Evolutionary conservation across 768 basidiomycete genomes (phyloP).

Genomic region (Botryobasidium botryosum): DNA sequence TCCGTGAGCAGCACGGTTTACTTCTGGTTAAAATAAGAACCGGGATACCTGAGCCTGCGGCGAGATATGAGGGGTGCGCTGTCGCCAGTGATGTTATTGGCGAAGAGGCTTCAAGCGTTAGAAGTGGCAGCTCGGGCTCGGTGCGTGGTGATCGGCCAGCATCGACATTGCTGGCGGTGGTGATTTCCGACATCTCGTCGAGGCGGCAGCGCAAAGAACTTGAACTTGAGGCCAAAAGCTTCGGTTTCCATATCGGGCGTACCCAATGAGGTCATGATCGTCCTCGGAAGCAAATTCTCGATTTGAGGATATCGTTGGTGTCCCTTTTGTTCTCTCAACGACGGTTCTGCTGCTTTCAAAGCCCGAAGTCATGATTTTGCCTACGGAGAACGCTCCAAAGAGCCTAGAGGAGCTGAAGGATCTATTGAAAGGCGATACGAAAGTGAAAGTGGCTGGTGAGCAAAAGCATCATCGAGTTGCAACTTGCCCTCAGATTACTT

Average conservation of each 20-base stretch:
- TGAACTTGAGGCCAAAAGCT: background rate
- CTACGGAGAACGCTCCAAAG: conserved; percentile 29
- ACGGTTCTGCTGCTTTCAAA: background rate
- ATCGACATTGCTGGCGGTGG: background rate
- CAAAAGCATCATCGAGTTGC: background rate
- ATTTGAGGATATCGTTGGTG: no score
- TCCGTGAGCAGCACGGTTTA: no score
- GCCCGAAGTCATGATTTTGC: background rate
- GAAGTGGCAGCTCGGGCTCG: no score
- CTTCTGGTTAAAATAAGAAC: no score
- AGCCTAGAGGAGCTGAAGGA: conserved; percentile 39
- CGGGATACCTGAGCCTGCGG: no score
- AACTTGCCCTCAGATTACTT: background rate
- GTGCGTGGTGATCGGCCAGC: no score
- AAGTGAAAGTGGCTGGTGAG: conserved; percentile 87
- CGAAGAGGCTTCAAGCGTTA: no score
- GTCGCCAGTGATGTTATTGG: no score
- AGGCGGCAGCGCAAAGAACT: background rate
- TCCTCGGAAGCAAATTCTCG: background rate
- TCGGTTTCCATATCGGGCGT: background rate
- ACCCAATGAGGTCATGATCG: background rate
- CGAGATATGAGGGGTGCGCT: no score
- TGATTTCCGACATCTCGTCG: background rate
- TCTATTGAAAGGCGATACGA: conserved; percentile 44
- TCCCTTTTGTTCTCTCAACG: no score